Percentiles rank a stretch among this genome's conserved stretches.
phyloP scores from a whole-genome alignment of 169 alveolate genomes.

The Amoebophrya sp. region DNA sequence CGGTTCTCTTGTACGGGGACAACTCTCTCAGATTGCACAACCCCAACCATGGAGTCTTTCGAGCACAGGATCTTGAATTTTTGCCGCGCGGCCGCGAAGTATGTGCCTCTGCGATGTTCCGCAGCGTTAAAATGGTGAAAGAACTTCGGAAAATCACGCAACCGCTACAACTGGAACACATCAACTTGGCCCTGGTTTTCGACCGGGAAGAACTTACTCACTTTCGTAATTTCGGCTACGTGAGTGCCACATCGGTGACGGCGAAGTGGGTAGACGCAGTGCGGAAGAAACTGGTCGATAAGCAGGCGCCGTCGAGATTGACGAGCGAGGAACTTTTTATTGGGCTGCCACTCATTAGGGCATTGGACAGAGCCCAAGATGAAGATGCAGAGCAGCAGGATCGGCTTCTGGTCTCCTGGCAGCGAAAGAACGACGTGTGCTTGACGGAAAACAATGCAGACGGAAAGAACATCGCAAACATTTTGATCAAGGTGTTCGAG shows the following conservation, averaged over 20 bases:
- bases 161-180: not conserved
- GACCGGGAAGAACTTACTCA: not conserved
- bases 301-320: not conserved
- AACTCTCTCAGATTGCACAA: not conserved
- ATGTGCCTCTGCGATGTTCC: not conserved
- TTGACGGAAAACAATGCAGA: not conserved
- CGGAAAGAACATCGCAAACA: not conserved
- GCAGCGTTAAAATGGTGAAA: not conserved
- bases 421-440: not conserved
- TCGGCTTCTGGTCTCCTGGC: not conserved
- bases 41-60: not conserved
- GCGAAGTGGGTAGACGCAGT: not conserved
- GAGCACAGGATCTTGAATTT: not conserved
- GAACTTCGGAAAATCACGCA: not conserved
- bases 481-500: not conserved
- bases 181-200: not conserved
- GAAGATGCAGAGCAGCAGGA: not conserved
- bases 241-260: not conserved
- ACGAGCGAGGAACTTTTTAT: not conserved
- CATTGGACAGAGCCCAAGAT: not conserved
- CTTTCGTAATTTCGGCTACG: not conserved
- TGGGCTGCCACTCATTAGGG: not conserved
- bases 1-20: not conserved
- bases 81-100: not conserved
- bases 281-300: not conserved